Evolutionary conservation across 1,284 basidiomycete species (phyloP).

Genomic region (Cryptococcus sp.): DNA sequence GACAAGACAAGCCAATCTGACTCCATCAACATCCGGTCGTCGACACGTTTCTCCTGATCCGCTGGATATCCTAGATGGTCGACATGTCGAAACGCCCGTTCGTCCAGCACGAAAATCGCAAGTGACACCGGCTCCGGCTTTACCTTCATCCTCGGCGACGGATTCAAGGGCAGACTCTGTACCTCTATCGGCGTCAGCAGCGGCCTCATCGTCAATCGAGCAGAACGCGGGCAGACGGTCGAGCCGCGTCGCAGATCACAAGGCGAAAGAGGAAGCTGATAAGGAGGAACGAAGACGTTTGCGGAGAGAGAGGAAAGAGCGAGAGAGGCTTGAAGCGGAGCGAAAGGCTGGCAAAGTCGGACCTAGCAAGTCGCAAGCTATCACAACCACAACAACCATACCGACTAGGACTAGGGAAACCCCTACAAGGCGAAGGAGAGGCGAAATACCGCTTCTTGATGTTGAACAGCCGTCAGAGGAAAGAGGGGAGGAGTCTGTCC

Average conservation of each 20-base stretch:
- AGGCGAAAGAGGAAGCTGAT: constrained; percentile 26
- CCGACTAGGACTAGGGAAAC: background rate
- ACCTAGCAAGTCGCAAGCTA: background rate
- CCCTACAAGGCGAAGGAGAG: background rate
- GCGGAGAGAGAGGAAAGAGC: constrained; percentile 21
- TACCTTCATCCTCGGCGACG: background rate
- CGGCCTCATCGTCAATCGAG: background rate
- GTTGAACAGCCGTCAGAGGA: background rate
- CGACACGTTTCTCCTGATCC: constrained; percentile 12
- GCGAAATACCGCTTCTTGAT: background rate
- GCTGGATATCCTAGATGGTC: constrained; percentile 3
- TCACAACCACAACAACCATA: background rate
- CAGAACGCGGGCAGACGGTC: constrained; percentile 11
- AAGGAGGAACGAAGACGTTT: constrained; percentile 28
- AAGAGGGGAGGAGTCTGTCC: background rate
- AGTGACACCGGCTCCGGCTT: too few species aligned
- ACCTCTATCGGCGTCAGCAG: background rate
- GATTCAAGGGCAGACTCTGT: background rate
- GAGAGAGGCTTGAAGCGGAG: constrained; percentile 9
- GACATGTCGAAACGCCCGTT: background rate
- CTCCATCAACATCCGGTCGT: background rate
- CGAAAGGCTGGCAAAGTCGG: constrained; percentile 4
- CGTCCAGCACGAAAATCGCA: background rate
- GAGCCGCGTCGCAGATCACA: constrained; percentile 21
- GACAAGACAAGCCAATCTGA: too few species aligned